A percentile compares a stretch with the other conserved stretches of the same genome.
These are phyloP conservation scores for Mycena capillaripes DNA, from an alignment of 768 basidiomycete species.

Conservation along the genomic window DNA sequence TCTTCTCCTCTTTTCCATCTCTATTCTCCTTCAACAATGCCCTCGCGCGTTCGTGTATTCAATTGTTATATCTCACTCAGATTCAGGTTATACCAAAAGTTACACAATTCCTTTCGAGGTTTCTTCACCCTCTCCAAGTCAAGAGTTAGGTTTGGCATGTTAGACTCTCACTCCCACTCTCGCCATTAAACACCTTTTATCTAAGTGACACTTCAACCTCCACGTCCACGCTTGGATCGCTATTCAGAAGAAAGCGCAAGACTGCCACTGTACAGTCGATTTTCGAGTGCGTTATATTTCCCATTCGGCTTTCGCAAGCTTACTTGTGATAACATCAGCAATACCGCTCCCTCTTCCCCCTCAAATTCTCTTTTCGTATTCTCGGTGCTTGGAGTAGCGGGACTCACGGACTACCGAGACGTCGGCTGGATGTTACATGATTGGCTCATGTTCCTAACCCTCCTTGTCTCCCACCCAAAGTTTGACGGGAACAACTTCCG, in stretches of 20 bases:
- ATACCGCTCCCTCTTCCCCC: not conserved
- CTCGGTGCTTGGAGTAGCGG: not conserved
- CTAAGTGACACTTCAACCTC: too few relatives aligned
- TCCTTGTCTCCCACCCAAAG: not conserved
- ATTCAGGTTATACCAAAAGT: not conserved
- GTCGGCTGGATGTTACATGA: not conserved
- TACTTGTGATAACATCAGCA: not conserved
- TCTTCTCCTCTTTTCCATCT: too few relatives aligned
- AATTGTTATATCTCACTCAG: not conserved
- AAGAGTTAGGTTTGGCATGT: not conserved
- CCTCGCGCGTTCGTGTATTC: not conserved
- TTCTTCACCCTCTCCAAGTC: too few relatives aligned
- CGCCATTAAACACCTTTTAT: slow-evolving; percentile 10
- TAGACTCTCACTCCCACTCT: not conserved
- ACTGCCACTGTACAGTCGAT: not conserved
- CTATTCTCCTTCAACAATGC: too few relatives aligned
- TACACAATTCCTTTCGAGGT: not conserved
- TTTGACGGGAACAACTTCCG: not conserved
- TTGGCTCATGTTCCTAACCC: not conserved
- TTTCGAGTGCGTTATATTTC: not conserved
- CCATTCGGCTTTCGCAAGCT: not conserved
- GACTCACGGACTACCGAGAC: not conserved
- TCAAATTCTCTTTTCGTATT: not conserved
- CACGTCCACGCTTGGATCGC: too few relatives aligned
- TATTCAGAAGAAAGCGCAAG: too few relatives aligned